These are phyloP conservation scores for Elaeis guineensis DNA, from an alignment of 176 grass and related monocot genomes.

Conservation along the genomic window DNA sequence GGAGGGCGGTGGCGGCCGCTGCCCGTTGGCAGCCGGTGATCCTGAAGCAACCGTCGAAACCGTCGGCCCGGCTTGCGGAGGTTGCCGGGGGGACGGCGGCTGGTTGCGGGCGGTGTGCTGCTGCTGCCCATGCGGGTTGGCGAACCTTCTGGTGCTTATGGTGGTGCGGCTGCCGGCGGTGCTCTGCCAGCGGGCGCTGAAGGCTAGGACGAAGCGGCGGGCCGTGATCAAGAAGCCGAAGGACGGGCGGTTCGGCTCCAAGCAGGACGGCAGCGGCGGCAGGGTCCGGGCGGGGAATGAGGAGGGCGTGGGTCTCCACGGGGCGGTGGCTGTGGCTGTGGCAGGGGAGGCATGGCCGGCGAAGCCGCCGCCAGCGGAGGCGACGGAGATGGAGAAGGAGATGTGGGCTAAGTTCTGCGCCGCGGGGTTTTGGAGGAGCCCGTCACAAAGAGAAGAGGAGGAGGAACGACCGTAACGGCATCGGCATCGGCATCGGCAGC, in stretches of 20 bases:
- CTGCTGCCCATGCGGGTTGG: slow-evolving; percentile 12
- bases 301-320: not conserved
- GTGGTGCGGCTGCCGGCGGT: slow-evolving; percentile 7
- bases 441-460: slow-evolving; percentile 2
- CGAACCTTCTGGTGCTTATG: not conserved
- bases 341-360: not conserved
- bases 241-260: not conserved
- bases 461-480: too few relatives aligned
- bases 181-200: slow-evolving; percentile 10
- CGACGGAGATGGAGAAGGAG: slow-evolving; percentile 5
- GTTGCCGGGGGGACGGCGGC: slow-evolving; percentile 9
- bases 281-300: too few relatives aligned
- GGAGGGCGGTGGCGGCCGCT: too few relatives aligned
- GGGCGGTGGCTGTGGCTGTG: not conserved
- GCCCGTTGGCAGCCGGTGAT: not conserved
- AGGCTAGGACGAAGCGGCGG: not conserved
- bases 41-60: not conserved
- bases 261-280: not conserved
- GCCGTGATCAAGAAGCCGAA: not conserved
- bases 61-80: slow-evolving; percentile 2
- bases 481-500: not conserved
- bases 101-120: slow-evolving; percentile 23
- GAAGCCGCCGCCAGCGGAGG: not conserved
- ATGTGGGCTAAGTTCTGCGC: not conserved
- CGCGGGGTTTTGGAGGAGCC: slow-evolving; percentile 17